Base-by-base conservation (phyloP, 2,329 filamentous ascomycete species). In the Aspergillus niger region DNA sequence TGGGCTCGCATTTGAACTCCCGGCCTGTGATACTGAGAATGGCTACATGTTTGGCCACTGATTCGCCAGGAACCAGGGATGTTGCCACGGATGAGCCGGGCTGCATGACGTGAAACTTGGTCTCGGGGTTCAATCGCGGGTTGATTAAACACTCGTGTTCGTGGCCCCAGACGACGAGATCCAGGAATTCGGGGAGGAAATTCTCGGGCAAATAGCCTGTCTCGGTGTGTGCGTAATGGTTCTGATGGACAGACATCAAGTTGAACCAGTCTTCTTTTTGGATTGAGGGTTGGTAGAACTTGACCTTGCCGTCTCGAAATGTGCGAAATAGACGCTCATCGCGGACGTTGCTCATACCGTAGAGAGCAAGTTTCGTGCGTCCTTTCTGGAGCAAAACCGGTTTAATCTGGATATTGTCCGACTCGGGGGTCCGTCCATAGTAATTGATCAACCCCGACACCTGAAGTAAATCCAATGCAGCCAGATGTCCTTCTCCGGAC, bases 141-240 rank as follows among this genome's bases (percentile, higher is more conserved):
- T 97, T 88, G 65, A 99, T 96, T 7, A 94, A 75, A 72, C 95
- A 99, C 75, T 99, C 94, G 72, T 99, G 95, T 76, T 99, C 95
- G 70, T 99, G 95, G 3, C 95, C 95, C 95, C 95, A 99, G 54
- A 99, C 85, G 0, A 99, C 87, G 4, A 99, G 82, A 71, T 99
- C 90, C 64, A 99, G 81, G 79, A 96, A 98, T 17, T 92, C 88
- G 0, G 95, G 96, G 0, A 99, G 81, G 69, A 97, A 95, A 68
- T 90, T 92, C 71, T 99, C 96, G 0, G 96, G 94, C 0, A 99
- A 83, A 71, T 97, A 98, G n/a, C 91, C 89, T 0, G 94, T 98
- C 17, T 93, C 87, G 0, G 91, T 96, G 71, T 97, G 90, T 0
- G 93, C 91, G 70, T 95, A 88, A 71, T 98, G 95, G 68, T 99